Evolutionary conservation across 176 grass and related monocot species (phyloP), one percentile per base, ranked within the genome.

Genomic region (Chloris gayana): DNA sequence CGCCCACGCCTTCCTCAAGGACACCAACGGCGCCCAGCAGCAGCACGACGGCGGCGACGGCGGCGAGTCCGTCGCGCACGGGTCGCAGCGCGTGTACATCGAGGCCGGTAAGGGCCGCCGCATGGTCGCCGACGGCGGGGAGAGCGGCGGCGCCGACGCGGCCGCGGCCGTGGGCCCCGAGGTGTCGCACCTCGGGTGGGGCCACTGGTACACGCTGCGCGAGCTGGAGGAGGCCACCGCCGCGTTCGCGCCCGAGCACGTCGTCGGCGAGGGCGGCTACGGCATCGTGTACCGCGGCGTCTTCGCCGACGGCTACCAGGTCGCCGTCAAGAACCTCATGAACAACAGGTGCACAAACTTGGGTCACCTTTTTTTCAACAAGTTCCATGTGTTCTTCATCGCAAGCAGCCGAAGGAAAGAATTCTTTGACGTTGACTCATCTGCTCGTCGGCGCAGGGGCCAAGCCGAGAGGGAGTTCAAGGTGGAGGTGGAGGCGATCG

Each of bases 181-280:
- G 85, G 92, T 89, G 74, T 98, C 95, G 38, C 92, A 93, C 84
- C 83, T 93, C 74, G 95, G 90, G 12, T 98, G 95, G 92, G 95
- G 95, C 17, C 95, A 98, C 73, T 98, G 95, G 95, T 98, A 93
- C 95, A 98, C 95, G 73, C 91, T 98, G 47, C 88, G 90, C 1
- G 90, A 98, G 74, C 90, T 98, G 61, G 92, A 98, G 81, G 77
- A 87, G 61, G 92, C 92, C 69, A 98, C 95, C 22, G 80, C 72
- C 53, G 75, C 64, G 13, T 98, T 98, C 80, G 88, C 88, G 1
- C 87, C 89, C 29, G 84, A 98, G 51, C 89, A 92, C 72, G 90
- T 98, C 81, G 93, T 95, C 73, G 95, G 95, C n/a, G 95, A 98
- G 67, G 95, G 95, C 34, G 95, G 95, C 14, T 98, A 98, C 67